These are phyloP conservation scores for Candida gigantensis DNA, from an alignment of 1,139 yeast genomes.

Conservation along the genomic window DNA sequence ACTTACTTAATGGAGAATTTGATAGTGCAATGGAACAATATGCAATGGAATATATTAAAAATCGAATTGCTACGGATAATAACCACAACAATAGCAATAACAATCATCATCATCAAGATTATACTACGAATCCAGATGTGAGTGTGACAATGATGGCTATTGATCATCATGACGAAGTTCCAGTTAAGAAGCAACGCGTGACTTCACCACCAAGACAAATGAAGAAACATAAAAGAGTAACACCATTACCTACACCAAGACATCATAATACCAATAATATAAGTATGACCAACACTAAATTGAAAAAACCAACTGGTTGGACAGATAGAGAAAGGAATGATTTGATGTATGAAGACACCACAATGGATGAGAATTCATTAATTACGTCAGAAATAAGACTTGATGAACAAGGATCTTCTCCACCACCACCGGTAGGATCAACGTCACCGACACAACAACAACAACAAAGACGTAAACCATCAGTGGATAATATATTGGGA, in stretches of 20 bases:
- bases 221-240: slow-evolving; percentile 33
- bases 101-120: neutral
- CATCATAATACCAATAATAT: neutral
- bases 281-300: slow-evolving; percentile 6
- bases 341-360: slow-evolving; percentile 14
- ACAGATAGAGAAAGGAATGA: slow-evolving; percentile 9
- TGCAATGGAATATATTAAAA: slow-evolving; percentile 32
- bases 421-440: slow-evolving; percentile 1
- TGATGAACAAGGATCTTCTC: neutral
- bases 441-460: too few species aligned
- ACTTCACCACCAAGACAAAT: slow-evolving; percentile 11
- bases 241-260: slow-evolving; percentile 29
- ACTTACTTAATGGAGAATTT: slow-evolving; percentile 38
- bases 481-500: slow-evolving; percentile 10
- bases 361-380: slow-evolving; percentile 14
- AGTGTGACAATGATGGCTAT: slow-evolving; percentile 8
- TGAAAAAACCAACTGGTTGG: slow-evolving; percentile 20
- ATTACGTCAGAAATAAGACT: slow-evolving; percentile 5
- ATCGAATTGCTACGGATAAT: slow-evolving; percentile 14
- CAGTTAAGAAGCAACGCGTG: slow-evolving; percentile 10
- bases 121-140: neutral
- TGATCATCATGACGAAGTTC: slow-evolving; percentile 9
- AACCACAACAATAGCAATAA: neutral
- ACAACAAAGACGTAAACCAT: too few species aligned
- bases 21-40: slow-evolving; percentile 34